Conservation (phyloP, 2,329 filamentous ascomycete genomes). For the Tolypocladium inflatum region DNA sequence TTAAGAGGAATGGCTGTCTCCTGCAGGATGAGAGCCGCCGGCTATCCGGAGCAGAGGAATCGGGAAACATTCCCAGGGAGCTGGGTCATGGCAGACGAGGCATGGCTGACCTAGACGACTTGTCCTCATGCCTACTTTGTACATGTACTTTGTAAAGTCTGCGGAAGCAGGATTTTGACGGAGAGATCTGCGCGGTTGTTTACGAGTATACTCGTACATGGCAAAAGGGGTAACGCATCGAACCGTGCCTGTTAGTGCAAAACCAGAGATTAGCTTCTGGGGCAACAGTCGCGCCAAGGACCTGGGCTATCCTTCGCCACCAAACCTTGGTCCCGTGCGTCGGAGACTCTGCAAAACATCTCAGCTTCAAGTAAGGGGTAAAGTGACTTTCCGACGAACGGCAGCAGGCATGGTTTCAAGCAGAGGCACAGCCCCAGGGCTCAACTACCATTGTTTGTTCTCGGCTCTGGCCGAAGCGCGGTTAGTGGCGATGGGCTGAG, state of each 20-base stretch:
- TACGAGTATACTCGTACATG: too few species aligned
- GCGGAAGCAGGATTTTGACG: not conserved
- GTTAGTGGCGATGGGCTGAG: too few species aligned
- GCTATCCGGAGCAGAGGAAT: not conserved
- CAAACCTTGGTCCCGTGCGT: not conserved
- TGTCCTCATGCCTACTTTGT: not conserved
- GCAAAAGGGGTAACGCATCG: too few species aligned
- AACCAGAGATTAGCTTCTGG: too few species aligned
- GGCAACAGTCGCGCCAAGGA: too few species aligned
- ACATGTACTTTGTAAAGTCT: not conserved
- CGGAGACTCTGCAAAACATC: not conserved
- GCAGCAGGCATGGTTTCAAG: too few species aligned
- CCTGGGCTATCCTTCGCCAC: not conserved
- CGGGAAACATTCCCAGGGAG: not conserved
- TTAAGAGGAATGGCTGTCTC: not conserved
- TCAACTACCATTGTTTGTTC: too few species aligned
- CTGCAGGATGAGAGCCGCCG: not conserved
- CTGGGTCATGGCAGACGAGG: not conserved
- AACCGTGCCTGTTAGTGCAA: too few species aligned
- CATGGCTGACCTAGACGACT: not conserved
- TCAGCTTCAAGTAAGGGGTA: not conserved
- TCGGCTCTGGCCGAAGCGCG: too few species aligned
- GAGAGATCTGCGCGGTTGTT: not conserved
- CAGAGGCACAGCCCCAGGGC: too few species aligned
- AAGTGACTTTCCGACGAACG: not conserved